A percentile compares a stretch with the other conserved stretches of the same genome.
Evolutionary conservation across 1,139 yeast genomes (phyloP).

Genomic region (Candida labiduridarum): DNA sequence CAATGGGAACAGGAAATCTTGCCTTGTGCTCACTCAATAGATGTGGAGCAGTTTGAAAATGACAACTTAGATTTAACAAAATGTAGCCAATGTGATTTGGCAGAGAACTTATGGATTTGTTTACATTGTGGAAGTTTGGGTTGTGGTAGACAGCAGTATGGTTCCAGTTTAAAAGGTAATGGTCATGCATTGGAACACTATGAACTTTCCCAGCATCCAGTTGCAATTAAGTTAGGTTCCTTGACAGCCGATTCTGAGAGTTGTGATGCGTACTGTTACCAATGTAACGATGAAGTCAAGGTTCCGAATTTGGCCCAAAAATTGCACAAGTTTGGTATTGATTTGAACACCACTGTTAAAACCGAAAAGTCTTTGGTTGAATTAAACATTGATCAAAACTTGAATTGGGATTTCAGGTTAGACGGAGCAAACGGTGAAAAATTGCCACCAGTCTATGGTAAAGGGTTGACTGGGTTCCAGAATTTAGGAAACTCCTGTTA

Average conservation of each 20-base stretch:
- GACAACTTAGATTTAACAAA: conserved; percentile 39
- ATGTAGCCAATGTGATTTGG: conserved; percentile 65
- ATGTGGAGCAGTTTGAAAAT: conserved; percentile 41
- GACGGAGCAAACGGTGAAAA: conserved; percentile 71
- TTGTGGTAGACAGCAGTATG: conserved; percentile 91
- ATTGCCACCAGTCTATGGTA: conserved; percentile 65
- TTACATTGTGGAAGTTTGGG: conserved; percentile 87
- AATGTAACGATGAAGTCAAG: conserved; percentile 84
- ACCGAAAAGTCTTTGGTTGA: conserved; percentile 90
- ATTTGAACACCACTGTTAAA: conserved; percentile 54
- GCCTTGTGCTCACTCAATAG: conserved; percentile 75
- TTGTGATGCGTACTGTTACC: conserved; percentile 84
- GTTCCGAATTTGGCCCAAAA: conserved; percentile 61
- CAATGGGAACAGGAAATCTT: conserved; percentile 91
- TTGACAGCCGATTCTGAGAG: conserved; percentile 61
- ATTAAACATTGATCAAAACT: conserved; percentile 86
- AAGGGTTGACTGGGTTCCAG: conserved; percentile 75
- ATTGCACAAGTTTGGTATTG: conserved; percentile 68
- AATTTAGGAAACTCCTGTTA: conserved; percentile 95
- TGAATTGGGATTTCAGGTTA: conserved; percentile 91
- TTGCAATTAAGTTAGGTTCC: conserved; percentile 91
- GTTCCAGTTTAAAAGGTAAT: conserved; percentile 83
- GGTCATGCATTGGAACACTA: conserved; percentile 85
- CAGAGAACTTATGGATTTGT: conserved; percentile 85
- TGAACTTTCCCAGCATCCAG: conserved; percentile 59